Base-by-base conservation (phyloP, 192 early-diverging fungal genomes). In the Neocallimastix lanati region DNA sequence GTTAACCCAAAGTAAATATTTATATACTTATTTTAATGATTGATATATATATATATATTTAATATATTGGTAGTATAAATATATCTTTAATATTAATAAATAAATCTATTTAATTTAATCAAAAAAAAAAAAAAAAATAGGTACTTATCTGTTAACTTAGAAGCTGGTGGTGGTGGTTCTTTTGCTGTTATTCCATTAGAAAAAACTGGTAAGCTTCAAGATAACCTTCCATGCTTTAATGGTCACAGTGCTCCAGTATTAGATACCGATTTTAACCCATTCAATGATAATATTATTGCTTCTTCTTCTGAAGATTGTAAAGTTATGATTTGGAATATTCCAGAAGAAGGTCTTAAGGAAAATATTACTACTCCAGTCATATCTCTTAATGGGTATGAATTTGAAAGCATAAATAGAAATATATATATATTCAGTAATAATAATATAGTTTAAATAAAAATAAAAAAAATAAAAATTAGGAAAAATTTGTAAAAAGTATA, bases 211-310 rank as follows among this genome's bases (percentile, higher is more conserved):
- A 99, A 99, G 87, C 87, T 96, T 36, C 89, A 91, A 33, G 93
- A 94, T 81, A 91, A 91, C 76, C 90, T 92, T 78, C 96, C 98
- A 2, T 86, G 98, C n/a, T 96, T 94, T 80, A 91, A 92, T 80
- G 96, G 94, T 29, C 98, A 99, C 82, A 91, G 93, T 14, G 96
- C 91, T 12, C 91, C 98, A 25, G 98, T 99, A 28, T 87, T 99
- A 78, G 98, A 99, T 85, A 99, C 96, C 27, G 94, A 94, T 82
- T 99, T 98, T 81, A 94, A 96, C 83, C 97, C 96, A 29, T 99
- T 98, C 87, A 98, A 98, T 81, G 98, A 99, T 84, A 90, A 96
- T 85, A 86, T 99, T 78, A 89, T 99, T 82, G 98, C 98, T 28
- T 93, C 92, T 14, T 90, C 86, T 77, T 86, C 91, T n/a, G 93